Conservation (phyloP, 2,329 filamentous ascomycete species). For the Colletotrichum gloeosporioides region DNA sequence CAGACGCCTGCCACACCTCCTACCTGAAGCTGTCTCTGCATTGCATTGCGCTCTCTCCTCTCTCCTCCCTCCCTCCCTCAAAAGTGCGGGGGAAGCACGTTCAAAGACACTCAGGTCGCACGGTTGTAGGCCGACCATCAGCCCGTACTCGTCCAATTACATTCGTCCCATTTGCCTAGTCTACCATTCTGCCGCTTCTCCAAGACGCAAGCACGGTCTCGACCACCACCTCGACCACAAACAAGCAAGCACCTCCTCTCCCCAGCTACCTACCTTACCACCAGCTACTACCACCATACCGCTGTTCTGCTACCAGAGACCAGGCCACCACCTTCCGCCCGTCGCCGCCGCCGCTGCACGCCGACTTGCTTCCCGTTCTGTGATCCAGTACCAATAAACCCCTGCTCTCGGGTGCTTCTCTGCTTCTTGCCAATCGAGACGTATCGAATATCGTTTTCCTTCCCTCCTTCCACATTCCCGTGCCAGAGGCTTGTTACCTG, state of each 20-base stretch:
- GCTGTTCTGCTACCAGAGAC: background rate
- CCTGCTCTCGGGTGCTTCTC: slow-evolving; percentile 20
- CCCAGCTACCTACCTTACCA: background rate
- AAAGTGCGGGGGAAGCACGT: slow-evolving; percentile 17
- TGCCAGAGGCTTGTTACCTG: slow-evolving; percentile 21
- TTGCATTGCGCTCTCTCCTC: background rate
- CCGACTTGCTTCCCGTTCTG: slow-evolving; percentile 18
- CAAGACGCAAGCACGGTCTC: slow-evolving; percentile 16
- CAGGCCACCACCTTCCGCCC: background rate
- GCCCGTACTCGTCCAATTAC: slow-evolving; percentile 10
- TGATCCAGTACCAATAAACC: slow-evolving; percentile 1
- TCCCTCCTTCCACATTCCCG: background rate
- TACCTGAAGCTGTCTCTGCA: slow-evolving; percentile 18
- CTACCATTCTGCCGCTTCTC: background rate
- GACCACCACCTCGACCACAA: background rate
- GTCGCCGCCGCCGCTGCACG: slow-evolving; percentile 2
- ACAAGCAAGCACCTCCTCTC: background rate
- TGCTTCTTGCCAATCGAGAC: slow-evolving; percentile 20
- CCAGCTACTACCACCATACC: background rate
- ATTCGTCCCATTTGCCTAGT: slow-evolving; percentile 13
- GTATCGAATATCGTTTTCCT: slow-evolving; percentile 13
- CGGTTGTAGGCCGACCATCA: slow-evolving; percentile 16
- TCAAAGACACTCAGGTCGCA: slow-evolving; percentile 10
- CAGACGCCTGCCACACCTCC: background rate
- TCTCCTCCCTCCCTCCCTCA: background rate